Base-by-base conservation (phyloP, 169 alveolate genomes). In the Miamiensis avidus region DNA sequence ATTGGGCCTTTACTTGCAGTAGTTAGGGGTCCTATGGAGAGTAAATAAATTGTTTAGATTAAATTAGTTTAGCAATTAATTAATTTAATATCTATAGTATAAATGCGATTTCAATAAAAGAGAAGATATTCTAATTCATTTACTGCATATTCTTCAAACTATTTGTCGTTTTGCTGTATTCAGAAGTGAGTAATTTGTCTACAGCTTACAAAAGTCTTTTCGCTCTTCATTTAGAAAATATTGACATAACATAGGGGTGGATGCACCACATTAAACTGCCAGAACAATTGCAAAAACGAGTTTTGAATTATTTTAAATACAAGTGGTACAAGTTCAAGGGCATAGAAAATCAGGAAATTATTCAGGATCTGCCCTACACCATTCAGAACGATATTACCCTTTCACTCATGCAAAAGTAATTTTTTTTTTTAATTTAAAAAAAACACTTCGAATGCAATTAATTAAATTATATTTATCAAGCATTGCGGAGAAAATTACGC, bases 271-370 rank as follows among this genome's bases (percentile, higher is more conserved):
- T 84, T 65, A 65, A 76, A 26, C 27, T 91, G 1, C 84, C 89
- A 0, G 26, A 27, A 0, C 33, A n/a, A 11, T 29, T 91, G 25
- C 69, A 74, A 65, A 72, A 79, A 29, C 74, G 94, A 74, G 86
- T 91, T 0, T 64, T n/a, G 15, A 82, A 85, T 25, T 84, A 75
- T 34, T 74, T 76, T 25, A 76, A 83, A 29, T 78, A 83, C 11
- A 33, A 78, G 25, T 87, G 94, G 94, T 27, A 20, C 0, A 88
- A 91, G n/a, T 78, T 82, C 26, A 87, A 82, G 75, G 94, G 94
- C 0, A 84, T 84, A 1, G 85, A 88, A 30, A 82, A 83, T 31
- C 28, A 75, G 27, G 31, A 64, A 65, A 34, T 91, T 6, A 25
- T 85, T 20, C 65, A 76, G 25, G 92, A 91, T 82, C 81, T 88